Evolutionary conservation across 2,329 filamentous ascomycete genomes (phyloP).

Genomic region (Scytalidium sp.): DNA sequence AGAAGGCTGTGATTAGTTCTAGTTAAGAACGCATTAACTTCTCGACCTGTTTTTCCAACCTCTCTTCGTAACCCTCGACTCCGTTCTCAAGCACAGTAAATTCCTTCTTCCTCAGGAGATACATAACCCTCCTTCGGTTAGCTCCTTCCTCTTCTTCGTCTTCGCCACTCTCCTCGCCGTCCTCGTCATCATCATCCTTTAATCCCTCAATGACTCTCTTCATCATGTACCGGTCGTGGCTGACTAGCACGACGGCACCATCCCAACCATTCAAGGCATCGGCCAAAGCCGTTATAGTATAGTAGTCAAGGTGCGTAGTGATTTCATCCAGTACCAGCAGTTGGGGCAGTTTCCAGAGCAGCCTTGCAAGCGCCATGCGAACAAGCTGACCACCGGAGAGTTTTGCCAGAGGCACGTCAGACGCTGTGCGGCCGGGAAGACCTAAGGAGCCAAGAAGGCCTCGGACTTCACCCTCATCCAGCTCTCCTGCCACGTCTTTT

Average conservation of each 20-base stretch:
- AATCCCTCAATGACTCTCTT: constrained; percentile 67
- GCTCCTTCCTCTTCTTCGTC: constrained; percentile 44
- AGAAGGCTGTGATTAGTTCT: background rate
- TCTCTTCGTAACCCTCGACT: constrained; percentile 62
- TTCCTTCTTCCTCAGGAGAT: constrained; percentile 55
- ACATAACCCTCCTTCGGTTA: constrained; percentile 52
- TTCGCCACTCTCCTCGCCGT: constrained; percentile 40
- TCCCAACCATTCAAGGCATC: constrained; percentile 65
- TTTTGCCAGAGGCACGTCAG: constrained; percentile 69
- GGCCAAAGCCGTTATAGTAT: constrained; percentile 72
- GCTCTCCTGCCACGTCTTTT: constrained; percentile 45
- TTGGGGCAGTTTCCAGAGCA: constrained; percentile 98
- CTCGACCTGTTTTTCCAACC: constrained; percentile 57
- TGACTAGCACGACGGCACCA: constrained; percentile 74
- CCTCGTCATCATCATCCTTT: constrained; percentile 35
- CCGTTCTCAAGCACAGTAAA: constrained; percentile 55
- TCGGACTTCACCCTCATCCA: constrained; percentile 67
- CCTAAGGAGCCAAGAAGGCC: constrained; percentile 67
- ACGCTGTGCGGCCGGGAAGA: constrained; percentile 65
- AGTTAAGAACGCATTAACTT: constrained; percentile 32
- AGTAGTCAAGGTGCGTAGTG: constrained; percentile 85
- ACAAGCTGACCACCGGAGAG: constrained; percentile 80
- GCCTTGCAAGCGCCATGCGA: constrained; percentile 82
- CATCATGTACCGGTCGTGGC: constrained; percentile 81
- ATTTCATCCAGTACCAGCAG: constrained; percentile 94